Percentiles rank a stretch among this genome's conserved stretches.
phyloP scores from a whole-genome alignment of 2,329 filamentous ascomycete genomes.

The Cladosporium sp. region DNA sequence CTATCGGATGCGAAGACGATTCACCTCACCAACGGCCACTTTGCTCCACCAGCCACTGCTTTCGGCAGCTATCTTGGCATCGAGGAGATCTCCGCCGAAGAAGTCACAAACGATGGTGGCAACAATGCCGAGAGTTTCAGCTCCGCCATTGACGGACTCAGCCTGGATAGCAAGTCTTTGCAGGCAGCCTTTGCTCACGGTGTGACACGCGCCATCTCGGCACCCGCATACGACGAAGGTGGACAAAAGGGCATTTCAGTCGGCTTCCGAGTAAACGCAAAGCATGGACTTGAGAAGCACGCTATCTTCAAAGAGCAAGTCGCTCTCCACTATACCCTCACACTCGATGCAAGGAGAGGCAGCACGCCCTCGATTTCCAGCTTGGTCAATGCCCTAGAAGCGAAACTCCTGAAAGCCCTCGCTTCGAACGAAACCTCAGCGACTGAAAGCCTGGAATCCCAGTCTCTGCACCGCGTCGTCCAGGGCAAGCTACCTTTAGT shows the following conservation, averaged over 20 bases:
- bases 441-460: constrained; percentile 41
- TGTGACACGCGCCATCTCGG: constrained; percentile 41
- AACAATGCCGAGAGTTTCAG: constrained; percentile 56
- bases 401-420: constrained; percentile 56
- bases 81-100: constrained; percentile 62
- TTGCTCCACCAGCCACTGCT: constrained; percentile 61
- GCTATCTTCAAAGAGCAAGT: constrained; percentile 43
- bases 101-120: constrained; percentile 47
- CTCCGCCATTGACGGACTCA: constrained; percentile 52
- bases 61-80: constrained; percentile 63
- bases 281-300: constrained; percentile 35
- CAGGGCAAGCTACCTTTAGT: constrained; percentile 56
- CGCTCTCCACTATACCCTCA: constrained; percentile 53
- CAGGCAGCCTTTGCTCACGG: constrained; percentile 40
- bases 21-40: constrained; percentile 57
- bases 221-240: constrained; percentile 35
- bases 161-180: constrained; percentile 43
- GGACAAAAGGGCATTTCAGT: constrained; percentile 41
- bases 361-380: constrained; percentile 55
- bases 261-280: constrained; percentile 39
- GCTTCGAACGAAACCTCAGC: constrained; percentile 36
- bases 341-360: constrained; percentile 47
- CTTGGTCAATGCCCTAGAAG: constrained; percentile 53
- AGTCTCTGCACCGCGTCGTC: constrained; percentile 46
- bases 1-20: constrained; percentile 45